Conservation (phyloP, 306 rosid genomes). For the Medicago arabica region DNA sequence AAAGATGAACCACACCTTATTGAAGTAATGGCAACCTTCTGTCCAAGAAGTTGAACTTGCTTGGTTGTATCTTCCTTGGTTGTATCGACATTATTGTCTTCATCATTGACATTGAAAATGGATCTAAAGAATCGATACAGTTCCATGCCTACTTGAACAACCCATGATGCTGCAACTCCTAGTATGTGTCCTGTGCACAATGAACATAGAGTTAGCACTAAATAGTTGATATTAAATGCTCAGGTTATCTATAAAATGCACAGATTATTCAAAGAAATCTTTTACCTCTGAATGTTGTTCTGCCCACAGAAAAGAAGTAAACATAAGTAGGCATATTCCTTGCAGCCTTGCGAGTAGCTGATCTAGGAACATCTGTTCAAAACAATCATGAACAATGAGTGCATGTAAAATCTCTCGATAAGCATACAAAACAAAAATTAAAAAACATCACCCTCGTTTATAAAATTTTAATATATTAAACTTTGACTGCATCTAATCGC, state of each 20-base stretch:
- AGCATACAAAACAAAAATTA: not conserved
- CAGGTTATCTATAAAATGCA: constrained; percentile 13
- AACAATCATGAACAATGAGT: constrained; percentile 29
- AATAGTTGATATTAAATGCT: constrained; percentile 40
- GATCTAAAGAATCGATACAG: constrained; percentile 54
- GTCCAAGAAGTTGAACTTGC: constrained; percentile 55
- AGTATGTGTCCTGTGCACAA: constrained; percentile 73
- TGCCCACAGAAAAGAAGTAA: constrained; percentile 68
- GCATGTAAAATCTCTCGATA: constrained; percentile 3
- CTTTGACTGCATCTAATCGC: constrained; percentile 1
- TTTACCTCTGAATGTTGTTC: constrained; percentile 82
- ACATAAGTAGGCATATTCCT: constrained; percentile 66
- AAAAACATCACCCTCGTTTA: not conserved
- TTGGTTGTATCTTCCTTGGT: constrained; percentile 46
- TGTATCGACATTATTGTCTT: constrained; percentile 45
- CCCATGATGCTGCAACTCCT: constrained; percentile 91
- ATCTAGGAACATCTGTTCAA: constrained; percentile 71
- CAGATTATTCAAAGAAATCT: not conserved
- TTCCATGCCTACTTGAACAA: constrained; percentile 80
- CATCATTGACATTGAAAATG: constrained; percentile 43
- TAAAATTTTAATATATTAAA: constrained; percentile 25
- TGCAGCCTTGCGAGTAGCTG: constrained; percentile 82
- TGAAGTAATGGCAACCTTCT: constrained; percentile 59
- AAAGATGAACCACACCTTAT: constrained; percentile 71
- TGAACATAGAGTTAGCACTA: constrained; percentile 32